phyloP scores from a whole-genome alignment of 257 asterid genomes.

The Petunia secreta region DNA sequence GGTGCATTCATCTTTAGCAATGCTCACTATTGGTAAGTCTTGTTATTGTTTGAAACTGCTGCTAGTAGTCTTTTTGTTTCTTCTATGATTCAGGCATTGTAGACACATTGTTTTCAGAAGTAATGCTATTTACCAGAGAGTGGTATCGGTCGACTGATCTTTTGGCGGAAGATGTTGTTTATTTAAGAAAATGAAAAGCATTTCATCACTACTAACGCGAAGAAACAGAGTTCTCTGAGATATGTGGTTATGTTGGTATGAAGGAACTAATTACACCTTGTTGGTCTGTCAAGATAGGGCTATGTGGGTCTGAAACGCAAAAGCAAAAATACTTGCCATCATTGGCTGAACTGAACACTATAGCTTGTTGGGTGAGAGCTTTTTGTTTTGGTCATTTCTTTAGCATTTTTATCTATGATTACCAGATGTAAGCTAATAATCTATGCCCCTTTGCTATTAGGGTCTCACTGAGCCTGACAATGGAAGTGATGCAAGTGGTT shows the following conservation, averaged over 20 bases:
- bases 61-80: neutral
- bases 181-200: too few species aligned
- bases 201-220: too few species aligned
- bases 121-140: neutral
- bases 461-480: constrained; percentile 93
- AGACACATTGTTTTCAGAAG: neutral
- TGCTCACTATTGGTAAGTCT: constrained; percentile 83
- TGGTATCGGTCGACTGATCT: neutral
- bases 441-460: constrained; percentile 45
- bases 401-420: neutral
- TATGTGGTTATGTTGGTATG: neutral
- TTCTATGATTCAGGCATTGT: neutral
- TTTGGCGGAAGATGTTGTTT: neutral
- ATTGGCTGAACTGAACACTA: constrained; percentile 67
- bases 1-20: constrained; percentile 91
- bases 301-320: constrained; percentile 91
- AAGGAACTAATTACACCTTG: neutral
- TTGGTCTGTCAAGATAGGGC: constrained; percentile 54
- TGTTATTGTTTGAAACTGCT: constrained; percentile 22
- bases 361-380: constrained; percentile 88
- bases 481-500: constrained; percentile 97
- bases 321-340: constrained; percentile 88
- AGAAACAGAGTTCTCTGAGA: neutral
- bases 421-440: constrained; percentile 22
- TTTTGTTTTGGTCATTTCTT: constrained; percentile 15